These are phyloP conservation scores for Clonostachys sp. DNA, from an alignment of 2,329 filamentous ascomycete genomes.

Conservation along the genomic window DNA sequence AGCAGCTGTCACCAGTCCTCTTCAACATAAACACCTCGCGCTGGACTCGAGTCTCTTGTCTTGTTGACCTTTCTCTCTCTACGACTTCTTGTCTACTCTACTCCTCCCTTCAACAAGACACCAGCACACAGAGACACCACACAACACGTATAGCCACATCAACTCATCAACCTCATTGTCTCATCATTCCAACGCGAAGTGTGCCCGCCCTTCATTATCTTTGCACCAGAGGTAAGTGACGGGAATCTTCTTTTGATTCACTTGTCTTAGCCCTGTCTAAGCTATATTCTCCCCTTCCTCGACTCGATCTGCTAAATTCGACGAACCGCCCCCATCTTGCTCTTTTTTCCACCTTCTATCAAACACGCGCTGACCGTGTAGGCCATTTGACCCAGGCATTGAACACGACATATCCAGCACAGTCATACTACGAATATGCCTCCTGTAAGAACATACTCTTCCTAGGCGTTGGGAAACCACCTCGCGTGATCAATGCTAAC, in stretches of 20 bases:
- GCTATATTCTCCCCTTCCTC: not conserved
- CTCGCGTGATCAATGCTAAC: too few relatives aligned
- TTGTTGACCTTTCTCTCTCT: conserved; percentile 1
- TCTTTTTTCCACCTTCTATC: not conserved
- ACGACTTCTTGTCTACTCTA: not conserved
- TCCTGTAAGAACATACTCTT: conserved; percentile 20
- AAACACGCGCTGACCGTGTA: not conserved
- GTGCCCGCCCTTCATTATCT: not conserved
- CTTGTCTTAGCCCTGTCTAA: too few relatives aligned
- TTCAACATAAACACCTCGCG: conserved; percentile 7
- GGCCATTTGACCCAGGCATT: conserved; percentile 4
- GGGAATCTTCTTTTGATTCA: too few relatives aligned
- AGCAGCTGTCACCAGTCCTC: conserved; percentile 6
- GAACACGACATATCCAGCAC: conserved; percentile 9
- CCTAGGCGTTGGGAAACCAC: too few relatives aligned
- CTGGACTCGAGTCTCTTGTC: conserved; percentile 6
- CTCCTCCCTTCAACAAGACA: not conserved
- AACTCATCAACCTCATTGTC: not conserved
- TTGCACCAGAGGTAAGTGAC: not conserved
- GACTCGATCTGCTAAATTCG: not conserved
- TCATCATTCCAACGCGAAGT: too few relatives aligned
- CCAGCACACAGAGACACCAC: not conserved
- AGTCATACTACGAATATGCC: conserved; percentile 23
- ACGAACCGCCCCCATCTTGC: not conserved
- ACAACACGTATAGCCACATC: not conserved